These are phyloP conservation scores for Mucor plumbeus DNA, from an alignment of 371 early-diverging fungal species.

Conservation along the genomic window DNA sequence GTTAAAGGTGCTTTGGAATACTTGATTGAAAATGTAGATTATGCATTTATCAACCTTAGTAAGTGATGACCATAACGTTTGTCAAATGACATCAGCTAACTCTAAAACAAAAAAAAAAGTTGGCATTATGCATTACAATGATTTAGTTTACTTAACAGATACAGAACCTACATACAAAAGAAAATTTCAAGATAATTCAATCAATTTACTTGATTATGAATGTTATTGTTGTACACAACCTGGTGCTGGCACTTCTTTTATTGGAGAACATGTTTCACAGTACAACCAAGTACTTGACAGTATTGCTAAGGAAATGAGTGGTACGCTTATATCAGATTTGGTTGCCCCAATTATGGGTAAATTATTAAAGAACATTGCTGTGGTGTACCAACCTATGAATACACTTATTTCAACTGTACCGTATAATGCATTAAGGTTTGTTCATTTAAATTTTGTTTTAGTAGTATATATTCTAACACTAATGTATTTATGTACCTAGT, in stretches of 20 bases:
- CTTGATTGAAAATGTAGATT: slow-evolving; percentile 12
- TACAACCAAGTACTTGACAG: slow-evolving; percentile 7
- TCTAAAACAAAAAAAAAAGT: slow-evolving; percentile 16
- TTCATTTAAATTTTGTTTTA: not conserved
- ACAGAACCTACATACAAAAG: slow-evolving; percentile 32
- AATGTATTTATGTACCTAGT: slow-evolving; percentile 15
- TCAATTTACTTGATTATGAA: slow-evolving; percentile 34
- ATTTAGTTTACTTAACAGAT: slow-evolving; percentile 17
- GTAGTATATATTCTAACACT: not conserved
- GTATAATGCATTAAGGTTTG: slow-evolving; percentile 29
- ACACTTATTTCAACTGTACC: slow-evolving; percentile 19
- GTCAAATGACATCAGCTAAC: not conserved
- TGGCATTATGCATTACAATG: slow-evolving; percentile 26
- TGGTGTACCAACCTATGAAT: slow-evolving; percentile 37
- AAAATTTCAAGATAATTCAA: slow-evolving; percentile 21
- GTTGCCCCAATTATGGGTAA: not conserved
- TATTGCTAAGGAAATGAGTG: slow-evolving; percentile 10
- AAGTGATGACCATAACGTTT: not conserved
- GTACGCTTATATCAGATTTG: not conserved
- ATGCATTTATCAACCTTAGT: slow-evolving; percentile 31
- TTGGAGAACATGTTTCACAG: not conserved
- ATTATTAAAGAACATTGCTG: slow-evolving; percentile 12
- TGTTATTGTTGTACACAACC: slow-evolving; percentile 35
- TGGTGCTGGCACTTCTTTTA: not conserved
- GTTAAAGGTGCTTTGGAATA: slow-evolving; percentile 6